A percentile compares a stretch with the other conserved stretches of the same genome.
phyloP scores from a whole-genome alignment of 1,284 basidiomycete species.

The Exobasidium rhododendri region DNA sequence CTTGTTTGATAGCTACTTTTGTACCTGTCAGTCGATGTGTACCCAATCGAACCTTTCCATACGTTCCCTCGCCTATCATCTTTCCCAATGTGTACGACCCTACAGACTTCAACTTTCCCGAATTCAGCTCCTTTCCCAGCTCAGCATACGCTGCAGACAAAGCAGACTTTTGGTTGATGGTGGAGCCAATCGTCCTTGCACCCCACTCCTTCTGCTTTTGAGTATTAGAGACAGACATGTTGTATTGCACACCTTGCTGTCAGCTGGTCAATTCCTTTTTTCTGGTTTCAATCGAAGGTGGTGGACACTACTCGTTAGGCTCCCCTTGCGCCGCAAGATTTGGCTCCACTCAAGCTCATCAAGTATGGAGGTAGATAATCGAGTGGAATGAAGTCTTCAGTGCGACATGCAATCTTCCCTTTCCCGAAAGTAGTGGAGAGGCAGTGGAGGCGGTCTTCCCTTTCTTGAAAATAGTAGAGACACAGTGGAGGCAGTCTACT shows the following conservation, averaged over 20 bases:
- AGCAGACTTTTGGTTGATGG: slow-evolving; percentile 40
- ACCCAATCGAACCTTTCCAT: slow-evolving; percentile 87
- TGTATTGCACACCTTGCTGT: too few species aligned
- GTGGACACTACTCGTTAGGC: not conserved
- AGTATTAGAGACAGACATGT: too few species aligned
- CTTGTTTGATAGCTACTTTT: slow-evolving; percentile 85
- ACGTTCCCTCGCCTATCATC: slow-evolving; percentile 89
- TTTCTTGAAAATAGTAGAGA: too few species aligned
- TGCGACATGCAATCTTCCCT: too few species aligned
- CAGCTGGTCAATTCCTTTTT: not conserved
- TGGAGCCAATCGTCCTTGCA: slow-evolving; percentile 19
- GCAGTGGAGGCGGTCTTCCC: too few species aligned
- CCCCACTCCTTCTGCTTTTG: slow-evolving; percentile 2
- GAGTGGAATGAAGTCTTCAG: too few species aligned
- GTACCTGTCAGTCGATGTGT: slow-evolving; percentile 75
- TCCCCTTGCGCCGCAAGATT: not conserved
- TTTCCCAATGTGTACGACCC: slow-evolving; percentile 93
- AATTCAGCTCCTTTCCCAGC: slow-evolving; percentile 88
- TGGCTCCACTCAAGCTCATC: not conserved
- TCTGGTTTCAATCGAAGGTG: not conserved
- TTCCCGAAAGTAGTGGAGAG: too few species aligned
- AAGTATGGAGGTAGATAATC: too few species aligned
- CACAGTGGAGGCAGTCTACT: too few species aligned
- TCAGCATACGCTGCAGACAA: slow-evolving; percentile 92
- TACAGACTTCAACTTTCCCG: slow-evolving; percentile 80